A percentile compares a stretch with the other conserved stretches of the same genome.
phyloP scores from a whole-genome alignment of 768 basidiomycete genomes.

The Leccinellum albellum region DNA sequence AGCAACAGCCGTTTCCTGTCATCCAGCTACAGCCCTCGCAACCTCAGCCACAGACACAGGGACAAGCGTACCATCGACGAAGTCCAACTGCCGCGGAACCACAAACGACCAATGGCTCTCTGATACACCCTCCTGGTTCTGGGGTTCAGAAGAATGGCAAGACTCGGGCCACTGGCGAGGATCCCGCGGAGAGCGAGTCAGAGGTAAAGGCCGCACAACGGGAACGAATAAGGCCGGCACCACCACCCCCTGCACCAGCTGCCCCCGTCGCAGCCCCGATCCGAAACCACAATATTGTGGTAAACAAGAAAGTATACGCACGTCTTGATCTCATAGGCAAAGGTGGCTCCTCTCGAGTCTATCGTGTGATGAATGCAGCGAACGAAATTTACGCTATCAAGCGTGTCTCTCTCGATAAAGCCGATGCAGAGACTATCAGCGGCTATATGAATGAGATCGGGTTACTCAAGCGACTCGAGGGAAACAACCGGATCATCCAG shows the following conservation, averaged over 20 bases:
- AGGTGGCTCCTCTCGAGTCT: constrained; percentile 95
- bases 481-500: constrained; percentile 88
- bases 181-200: constrained; percentile 36
- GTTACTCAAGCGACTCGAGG: constrained; percentile 87
- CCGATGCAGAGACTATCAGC: constrained; percentile 83
- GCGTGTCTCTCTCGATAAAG: constrained; percentile 84
- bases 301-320: constrained; percentile 77
- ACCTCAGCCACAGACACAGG: constrained; percentile 17
- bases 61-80: constrained; percentile 49
- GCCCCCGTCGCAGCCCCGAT: constrained; percentile 22
- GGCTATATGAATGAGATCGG: constrained; percentile 97
- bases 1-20: constrained; percentile 27
- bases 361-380: constrained; percentile 74
- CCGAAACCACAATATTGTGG: constrained; percentile 39
- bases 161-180: constrained; percentile 48
- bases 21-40: constrained; percentile 24
- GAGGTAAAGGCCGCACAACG: constrained; percentile 25
- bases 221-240: constrained; percentile 31
- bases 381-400: constrained; percentile 89
- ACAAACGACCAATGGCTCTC: constrained; percentile 39
- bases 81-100: constrained; percentile 70
- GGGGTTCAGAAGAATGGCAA: constrained; percentile 31
- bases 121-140: constrained; percentile 15
- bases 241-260: constrained; percentile 32
- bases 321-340: constrained; percentile 88